Conservation (phyloP, 2,329 filamentous ascomycete species). For the Zymoseptoria pseudotritici region DNA sequence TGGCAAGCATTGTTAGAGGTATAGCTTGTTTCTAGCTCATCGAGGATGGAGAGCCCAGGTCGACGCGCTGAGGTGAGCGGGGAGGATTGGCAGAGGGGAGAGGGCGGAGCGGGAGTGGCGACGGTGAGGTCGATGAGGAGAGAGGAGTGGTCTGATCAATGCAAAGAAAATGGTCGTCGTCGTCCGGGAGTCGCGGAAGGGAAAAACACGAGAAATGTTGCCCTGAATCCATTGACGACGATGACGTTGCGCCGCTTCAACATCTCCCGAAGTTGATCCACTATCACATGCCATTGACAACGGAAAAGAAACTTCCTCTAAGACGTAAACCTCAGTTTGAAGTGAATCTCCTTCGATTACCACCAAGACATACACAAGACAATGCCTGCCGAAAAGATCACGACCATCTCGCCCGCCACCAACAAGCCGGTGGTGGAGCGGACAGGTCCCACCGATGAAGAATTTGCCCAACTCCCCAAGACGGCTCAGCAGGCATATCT, state of each 20-base stretch:
- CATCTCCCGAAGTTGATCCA: not conserved
- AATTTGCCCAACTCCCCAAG: conserved; percentile 65
- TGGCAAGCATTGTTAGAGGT: conserved; percentile 12
- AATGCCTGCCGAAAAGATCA: conserved; percentile 53
- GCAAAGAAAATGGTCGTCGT: not conserved
- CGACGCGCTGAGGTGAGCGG: not conserved
- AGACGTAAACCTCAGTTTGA: not conserved
- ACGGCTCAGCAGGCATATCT: conserved; percentile 68
- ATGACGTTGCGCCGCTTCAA: not conserved
- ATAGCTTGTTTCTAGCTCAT: conserved; percentile 11
- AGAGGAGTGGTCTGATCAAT: not conserved
- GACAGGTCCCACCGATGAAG: conserved; percentile 61
- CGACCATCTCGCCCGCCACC: conserved; percentile 83
- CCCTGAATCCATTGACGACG: not conserved
- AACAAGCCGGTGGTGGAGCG: conserved; percentile 77
- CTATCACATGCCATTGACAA: not conserved
- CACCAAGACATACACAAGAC: conserved; percentile 4
- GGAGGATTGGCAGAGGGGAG: not conserved
- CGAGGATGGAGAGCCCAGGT: conserved; percentile 5
- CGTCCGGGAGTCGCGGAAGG: not conserved
- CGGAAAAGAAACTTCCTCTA: not conserved
- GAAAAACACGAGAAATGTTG: not conserved
- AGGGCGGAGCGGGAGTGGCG: not conserved
- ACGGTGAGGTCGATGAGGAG: not conserved
- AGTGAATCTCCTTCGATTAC: not conserved